Conservation (phyloP, 2,329 filamentous ascomycete genomes). For the Claviceps sp. region DNA sequence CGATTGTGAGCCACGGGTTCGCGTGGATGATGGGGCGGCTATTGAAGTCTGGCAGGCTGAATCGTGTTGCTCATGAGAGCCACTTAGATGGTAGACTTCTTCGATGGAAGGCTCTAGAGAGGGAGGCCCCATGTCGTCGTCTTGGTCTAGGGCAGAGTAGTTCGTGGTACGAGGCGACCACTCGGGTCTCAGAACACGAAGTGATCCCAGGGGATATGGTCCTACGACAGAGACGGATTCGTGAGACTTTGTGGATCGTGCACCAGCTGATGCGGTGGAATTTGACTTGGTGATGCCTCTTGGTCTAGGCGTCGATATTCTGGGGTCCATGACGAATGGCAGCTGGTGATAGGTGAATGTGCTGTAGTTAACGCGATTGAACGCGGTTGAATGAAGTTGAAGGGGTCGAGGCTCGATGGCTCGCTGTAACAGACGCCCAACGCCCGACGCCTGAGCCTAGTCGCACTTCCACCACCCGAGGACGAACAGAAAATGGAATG, state of each 20-base stretch:
- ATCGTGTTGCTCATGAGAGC: neutral
- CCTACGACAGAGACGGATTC: conserved; percentile 26
- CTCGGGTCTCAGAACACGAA: conserved; percentile 24
- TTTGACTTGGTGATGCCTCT: conserved; percentile 22
- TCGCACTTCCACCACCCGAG: too few species aligned
- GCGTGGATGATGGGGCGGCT: neutral
- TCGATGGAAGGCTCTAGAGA: conserved; percentile 15
- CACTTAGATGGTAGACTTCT: neutral
- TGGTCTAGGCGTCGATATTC: conserved; percentile 8
- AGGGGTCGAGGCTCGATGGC: too few species aligned
- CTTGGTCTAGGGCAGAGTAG: conserved; percentile 5
- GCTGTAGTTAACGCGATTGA: neutral
- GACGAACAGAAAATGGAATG: too few species aligned
- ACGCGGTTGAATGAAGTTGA: too few species aligned
- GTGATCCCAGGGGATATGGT: conserved; percentile 27
- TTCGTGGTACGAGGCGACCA: conserved; percentile 5
- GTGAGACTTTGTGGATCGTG: conserved; percentile 21
- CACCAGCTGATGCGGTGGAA: conserved; percentile 15
- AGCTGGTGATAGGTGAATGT: neutral
- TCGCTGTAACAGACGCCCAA: too few species aligned
- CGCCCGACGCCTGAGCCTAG: too few species aligned
- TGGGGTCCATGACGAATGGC: conserved; percentile 13
- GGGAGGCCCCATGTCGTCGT: conserved; percentile 17
- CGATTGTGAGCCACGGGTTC: conserved; percentile 8
- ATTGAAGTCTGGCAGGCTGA: neutral